Evolutionary conservation across 768 basidiomycete species (phyloP).

Genomic region (Kwoniella shandongensis): DNA sequence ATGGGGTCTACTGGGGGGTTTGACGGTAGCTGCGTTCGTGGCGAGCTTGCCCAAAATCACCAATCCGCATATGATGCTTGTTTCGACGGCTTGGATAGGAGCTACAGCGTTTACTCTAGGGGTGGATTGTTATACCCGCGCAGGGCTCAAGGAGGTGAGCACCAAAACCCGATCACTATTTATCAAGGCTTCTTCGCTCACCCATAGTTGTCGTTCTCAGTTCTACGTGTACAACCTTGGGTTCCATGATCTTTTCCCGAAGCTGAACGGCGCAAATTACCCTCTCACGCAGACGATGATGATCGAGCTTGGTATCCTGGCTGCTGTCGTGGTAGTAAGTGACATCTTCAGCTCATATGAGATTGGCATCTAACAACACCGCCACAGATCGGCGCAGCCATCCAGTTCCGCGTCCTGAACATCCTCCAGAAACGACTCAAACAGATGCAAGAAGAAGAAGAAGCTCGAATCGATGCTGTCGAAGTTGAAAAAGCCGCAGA

Average conservation of each 20-base stretch:
- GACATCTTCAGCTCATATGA: background rate
- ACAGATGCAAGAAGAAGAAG: conserved; percentile 71
- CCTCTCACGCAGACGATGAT: conserved; percentile 87
- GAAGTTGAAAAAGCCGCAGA: conserved; percentile 73
- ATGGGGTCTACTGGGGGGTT: conserved; percentile 89
- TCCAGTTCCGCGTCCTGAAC: conserved; percentile 82
- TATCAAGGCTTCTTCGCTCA: too few relatives aligned
- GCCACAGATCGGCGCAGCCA: conserved; percentile 70
- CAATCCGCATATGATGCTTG: conserved; percentile 81
- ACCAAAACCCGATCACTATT: too few relatives aligned
- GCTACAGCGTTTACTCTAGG: conserved; percentile 88
- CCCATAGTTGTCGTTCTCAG: conserved; percentile 54
- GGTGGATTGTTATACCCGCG: conserved; percentile 88
- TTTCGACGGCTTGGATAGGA: conserved; percentile 80
- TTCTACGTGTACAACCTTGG: conserved; percentile 97
- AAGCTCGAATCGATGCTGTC: conserved; percentile 69
- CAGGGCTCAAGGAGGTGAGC: conserved; percentile 86
- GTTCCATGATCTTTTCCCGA: conserved; percentile 74
- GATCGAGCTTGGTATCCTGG: conserved; percentile 87
- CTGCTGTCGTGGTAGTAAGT: conserved; percentile 66
- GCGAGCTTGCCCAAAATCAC: conserved; percentile 80
- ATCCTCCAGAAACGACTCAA: conserved; percentile 69
- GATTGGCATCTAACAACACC: background rate
- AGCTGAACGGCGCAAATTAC: conserved; percentile 67
- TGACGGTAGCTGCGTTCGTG: conserved; percentile 74